These are phyloP conservation scores for Boletus rex-veris DNA, from an alignment of 768 basidiomycete genomes.

Conservation along the genomic window DNA sequence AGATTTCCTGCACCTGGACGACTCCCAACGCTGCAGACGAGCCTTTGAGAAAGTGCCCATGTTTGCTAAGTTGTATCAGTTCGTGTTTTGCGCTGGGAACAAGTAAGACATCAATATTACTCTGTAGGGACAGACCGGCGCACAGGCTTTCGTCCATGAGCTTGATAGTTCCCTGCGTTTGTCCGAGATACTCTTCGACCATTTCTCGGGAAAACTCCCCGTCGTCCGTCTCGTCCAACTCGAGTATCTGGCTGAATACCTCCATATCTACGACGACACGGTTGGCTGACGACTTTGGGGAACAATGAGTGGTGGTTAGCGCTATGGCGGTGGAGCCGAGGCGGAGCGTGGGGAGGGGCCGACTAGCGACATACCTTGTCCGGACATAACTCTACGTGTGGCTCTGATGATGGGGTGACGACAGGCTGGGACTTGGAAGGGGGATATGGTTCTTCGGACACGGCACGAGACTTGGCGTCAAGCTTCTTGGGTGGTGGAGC, in stretches of 20 bases:
- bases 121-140: slow-evolving; percentile 35
- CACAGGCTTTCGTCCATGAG: slow-evolving; percentile 80
- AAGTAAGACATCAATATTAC: slow-evolving; percentile 14
- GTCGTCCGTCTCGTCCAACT: slow-evolving; percentile 83
- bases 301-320: slow-evolving; percentile 6
- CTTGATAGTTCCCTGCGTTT: slow-evolving; percentile 72
- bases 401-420: slow-evolving; percentile 9
- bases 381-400: slow-evolving; percentile 18
- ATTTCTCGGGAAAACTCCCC: slow-evolving; percentile 76
- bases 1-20: slow-evolving; percentile 72
- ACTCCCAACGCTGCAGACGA: slow-evolving; percentile 94
- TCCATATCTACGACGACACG: slow-evolving; percentile 68
- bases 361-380: slow-evolving; percentile 25
- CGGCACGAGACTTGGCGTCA: slow-evolving; percentile 30
- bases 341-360: background rate
- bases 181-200: slow-evolving; percentile 75
- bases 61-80: slow-evolving; percentile 59
- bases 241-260: slow-evolving; percentile 81
- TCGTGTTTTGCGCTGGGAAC: slow-evolving; percentile 50
- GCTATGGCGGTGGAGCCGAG: background rate
- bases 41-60: slow-evolving; percentile 96
- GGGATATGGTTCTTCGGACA: slow-evolving; percentile 25
- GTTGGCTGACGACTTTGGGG: slow-evolving; percentile 7
- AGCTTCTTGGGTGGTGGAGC: slow-evolving; percentile 30
- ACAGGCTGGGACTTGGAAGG: slow-evolving; percentile 7